phyloP scores from a whole-genome alignment of 2,329 filamentous ascomycete species.

The Nectriaceae sp. region DNA sequence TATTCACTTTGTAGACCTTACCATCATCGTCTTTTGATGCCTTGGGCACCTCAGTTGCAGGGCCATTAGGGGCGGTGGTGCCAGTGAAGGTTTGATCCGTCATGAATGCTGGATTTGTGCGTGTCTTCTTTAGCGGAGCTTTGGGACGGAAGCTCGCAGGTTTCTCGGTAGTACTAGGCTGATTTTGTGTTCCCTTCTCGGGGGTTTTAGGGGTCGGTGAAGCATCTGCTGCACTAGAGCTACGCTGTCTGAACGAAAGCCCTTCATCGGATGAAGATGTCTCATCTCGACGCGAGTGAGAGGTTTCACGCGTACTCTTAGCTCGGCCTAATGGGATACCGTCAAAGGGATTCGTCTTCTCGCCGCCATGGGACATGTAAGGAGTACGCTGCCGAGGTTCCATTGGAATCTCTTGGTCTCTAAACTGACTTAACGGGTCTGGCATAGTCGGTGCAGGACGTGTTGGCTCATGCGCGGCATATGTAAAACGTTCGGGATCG shows the following conservation, averaged over 20 bases:
- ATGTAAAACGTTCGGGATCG: slow-evolving; percentile 24
- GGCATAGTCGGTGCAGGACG: slow-evolving; percentile 30
- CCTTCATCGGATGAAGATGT: slow-evolving; percentile 23
- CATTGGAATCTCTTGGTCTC: slow-evolving; percentile 39
- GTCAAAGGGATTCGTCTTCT: slow-evolving; percentile 61
- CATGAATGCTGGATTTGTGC: slow-evolving; percentile 5
- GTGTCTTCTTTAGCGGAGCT: slow-evolving; percentile 25
- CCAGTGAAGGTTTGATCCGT: neutral
- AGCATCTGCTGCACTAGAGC: slow-evolving; percentile 33
- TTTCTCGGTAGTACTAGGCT: neutral
- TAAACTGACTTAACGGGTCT: slow-evolving; percentile 53
- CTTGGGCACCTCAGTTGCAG: slow-evolving; percentile 11
- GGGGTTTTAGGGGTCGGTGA: neutral
- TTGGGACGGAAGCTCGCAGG: slow-evolving; percentile 22
- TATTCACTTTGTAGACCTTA: slow-evolving; percentile 4
- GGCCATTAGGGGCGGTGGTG: neutral
- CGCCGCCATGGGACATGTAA: slow-evolving; percentile 57
- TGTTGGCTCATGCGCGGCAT: slow-evolving; percentile 14
- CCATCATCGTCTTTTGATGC: slow-evolving; percentile 11
- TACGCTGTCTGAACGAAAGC: slow-evolving; percentile 30
- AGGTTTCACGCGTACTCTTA: slow-evolving; percentile 45
- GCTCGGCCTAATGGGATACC: slow-evolving; percentile 45
- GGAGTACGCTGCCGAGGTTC: slow-evolving; percentile 60
- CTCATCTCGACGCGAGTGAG: slow-evolving; percentile 25
- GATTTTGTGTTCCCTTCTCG: too few species aligned